phyloP scores from a whole-genome alignment of 1,284 basidiomycete species.

The Ganoderma leucocontextum region DNA sequence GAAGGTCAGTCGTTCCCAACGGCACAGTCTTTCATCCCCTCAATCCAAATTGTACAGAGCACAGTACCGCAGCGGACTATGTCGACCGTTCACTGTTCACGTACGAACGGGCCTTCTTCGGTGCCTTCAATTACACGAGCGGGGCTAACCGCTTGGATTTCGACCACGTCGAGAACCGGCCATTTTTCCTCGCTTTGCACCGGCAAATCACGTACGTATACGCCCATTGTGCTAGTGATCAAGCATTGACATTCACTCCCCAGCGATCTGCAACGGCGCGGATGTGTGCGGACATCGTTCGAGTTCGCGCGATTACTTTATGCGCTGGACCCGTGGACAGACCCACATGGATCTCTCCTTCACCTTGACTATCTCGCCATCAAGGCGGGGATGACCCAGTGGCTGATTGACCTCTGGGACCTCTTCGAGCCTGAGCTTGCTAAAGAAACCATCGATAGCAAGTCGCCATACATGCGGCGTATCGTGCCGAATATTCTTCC shows the following conservation, averaged over 20 bases:
- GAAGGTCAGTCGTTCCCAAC: constrained; percentile 64
- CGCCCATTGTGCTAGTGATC: constrained; percentile 9
- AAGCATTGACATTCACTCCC: constrained; percentile 22
- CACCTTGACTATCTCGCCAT: constrained; percentile 87
- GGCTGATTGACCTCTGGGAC: constrained; percentile 78
- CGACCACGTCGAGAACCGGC: constrained; percentile 84
- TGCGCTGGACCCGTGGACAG: constrained; percentile 81
- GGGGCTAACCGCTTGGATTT: constrained; percentile 89
- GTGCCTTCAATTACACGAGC: constrained; percentile 82
- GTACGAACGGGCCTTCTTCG: constrained; percentile 87
- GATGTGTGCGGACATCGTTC: constrained; percentile 88
- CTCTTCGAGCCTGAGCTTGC: constrained; percentile 47
- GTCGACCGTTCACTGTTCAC: constrained; percentile 89
- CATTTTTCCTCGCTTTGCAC: constrained; percentile 84
- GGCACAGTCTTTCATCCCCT: constrained; percentile 8
- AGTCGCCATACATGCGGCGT: constrained; percentile 50
- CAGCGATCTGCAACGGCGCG: constrained; percentile 86
- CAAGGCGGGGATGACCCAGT: constrained; percentile 81
- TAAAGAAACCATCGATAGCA: constrained; percentile 51
- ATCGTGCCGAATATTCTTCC: constrained; percentile 55
- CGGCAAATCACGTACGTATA: constrained; percentile 72
- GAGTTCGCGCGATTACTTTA: constrained; percentile 88
- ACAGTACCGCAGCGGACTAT: constrained; percentile 84
- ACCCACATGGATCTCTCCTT: constrained; percentile 87
- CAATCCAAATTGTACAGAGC: constrained; percentile 57